These are phyloP conservation scores for Pseudotsuga menziesii DNA, from an alignment of 75 land plant species.

Conservation along the genomic window DNA sequence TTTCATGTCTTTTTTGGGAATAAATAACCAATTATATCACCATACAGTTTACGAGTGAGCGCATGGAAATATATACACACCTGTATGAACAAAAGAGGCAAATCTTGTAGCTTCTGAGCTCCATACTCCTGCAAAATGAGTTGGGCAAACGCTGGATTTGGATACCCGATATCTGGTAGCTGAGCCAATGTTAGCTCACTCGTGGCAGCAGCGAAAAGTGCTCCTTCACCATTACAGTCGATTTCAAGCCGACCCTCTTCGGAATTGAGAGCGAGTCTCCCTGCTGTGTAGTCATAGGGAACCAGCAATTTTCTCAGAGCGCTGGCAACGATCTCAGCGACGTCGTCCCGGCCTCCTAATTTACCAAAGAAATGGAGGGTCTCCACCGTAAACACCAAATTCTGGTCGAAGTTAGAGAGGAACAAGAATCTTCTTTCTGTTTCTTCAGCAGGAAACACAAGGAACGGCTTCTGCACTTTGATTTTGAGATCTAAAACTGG, in stretches of 20 bases:
- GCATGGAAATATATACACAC: not conserved
- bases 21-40: no score
- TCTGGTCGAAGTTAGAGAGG: conserved; percentile 67
- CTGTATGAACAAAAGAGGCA: not conserved
- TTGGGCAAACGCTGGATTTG: conserved; percentile 45
- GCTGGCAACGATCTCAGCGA: not conserved
- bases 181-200: conserved; percentile 35
- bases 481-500: not conserved
- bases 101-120: not conserved
- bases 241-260: conserved; percentile 42
- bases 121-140: conserved; percentile 13
- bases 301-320: conserved; percentile 33
- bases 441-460: conserved; percentile 19
- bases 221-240: conserved; percentile 57
- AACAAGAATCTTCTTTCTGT: conserved; percentile 26
- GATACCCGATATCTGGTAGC: conserved; percentile 45
- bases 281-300: conserved; percentile 59
- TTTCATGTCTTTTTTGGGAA: no score
- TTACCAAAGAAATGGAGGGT: conserved; percentile 51
- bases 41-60: no score
- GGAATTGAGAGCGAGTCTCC: conserved; percentile 36
- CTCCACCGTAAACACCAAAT: conserved; percentile 47
- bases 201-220: conserved; percentile 34
- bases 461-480: conserved; percentile 3
- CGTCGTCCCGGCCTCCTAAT: not conserved